Evolutionary conservation across 2,329 filamentous ascomycete genomes (phyloP).

Genomic region (Aspergillus piperis): DNA sequence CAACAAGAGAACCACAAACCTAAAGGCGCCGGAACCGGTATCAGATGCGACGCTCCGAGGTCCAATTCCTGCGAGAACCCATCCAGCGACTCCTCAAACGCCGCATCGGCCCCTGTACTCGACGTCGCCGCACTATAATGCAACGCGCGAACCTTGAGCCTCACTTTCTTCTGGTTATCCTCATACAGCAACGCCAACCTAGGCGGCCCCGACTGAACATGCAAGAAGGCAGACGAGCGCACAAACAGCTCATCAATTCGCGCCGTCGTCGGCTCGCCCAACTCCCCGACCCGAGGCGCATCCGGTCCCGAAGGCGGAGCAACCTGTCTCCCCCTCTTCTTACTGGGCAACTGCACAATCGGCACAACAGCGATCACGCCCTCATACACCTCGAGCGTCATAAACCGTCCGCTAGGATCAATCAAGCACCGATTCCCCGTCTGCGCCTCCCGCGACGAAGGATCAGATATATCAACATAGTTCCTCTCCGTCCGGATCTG

Average conservation of each 20-base stretch:
- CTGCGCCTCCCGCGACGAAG: slow-evolving; percentile 70
- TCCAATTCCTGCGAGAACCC: slow-evolving; percentile 56
- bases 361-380: slow-evolving; percentile 67
- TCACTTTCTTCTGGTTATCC: slow-evolving; percentile 59
- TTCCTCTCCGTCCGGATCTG: slow-evolving; percentile 59
- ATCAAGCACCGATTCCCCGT: slow-evolving; percentile 81
- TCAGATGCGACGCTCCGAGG: slow-evolving; percentile 61
- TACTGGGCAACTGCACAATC: slow-evolving; percentile 58
- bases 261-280: slow-evolving; percentile 63
- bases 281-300: slow-evolving; percentile 50
- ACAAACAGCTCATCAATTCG: slow-evolving; percentile 69
- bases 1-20: slow-evolving; percentile 35
- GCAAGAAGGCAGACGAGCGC: slow-evolving; percentile 65
- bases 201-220: slow-evolving; percentile 56
- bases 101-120: slow-evolving; percentile 52
- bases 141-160: slow-evolving; percentile 58
- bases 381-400: slow-evolving; percentile 69
- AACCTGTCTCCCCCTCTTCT: slow-evolving; percentile 38
- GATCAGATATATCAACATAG: slow-evolving; percentile 62
- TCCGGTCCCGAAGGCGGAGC: slow-evolving; percentile 28
- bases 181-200: slow-evolving; percentile 67
- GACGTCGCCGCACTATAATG: slow-evolving; percentile 51
- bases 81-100: slow-evolving; percentile 55
- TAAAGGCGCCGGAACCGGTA: slow-evolving; percentile 61
- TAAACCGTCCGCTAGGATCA: slow-evolving; percentile 72